phyloP scores from a whole-genome alignment of 495 filamentous ascomycete genomes.

The Penicillium waksmanii region DNA sequence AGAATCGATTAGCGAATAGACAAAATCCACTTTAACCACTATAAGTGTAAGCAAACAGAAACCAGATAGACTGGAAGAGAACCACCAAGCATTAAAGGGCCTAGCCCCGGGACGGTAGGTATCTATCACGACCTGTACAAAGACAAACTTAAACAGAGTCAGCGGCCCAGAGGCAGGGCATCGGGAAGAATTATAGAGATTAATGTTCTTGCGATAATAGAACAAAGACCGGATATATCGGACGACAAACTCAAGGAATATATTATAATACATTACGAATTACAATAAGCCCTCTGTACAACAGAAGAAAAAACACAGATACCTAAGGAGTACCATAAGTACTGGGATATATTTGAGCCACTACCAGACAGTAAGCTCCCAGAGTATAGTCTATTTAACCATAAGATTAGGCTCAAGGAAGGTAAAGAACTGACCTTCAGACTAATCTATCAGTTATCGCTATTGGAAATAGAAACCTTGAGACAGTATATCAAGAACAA shows the following conservation, averaged over 20 bases:
- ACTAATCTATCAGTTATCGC: background rate
- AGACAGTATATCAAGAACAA: constrained; percentile 29
- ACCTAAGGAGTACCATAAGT: constrained; percentile 11
- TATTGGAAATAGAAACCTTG: background rate
- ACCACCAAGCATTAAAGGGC: background rate
- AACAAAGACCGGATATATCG: background rate
- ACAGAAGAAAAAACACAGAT: constrained; percentile 9
- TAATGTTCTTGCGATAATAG: background rate
- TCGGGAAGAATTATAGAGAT: background rate
- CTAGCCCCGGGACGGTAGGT: background rate
- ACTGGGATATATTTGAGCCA: constrained; percentile 7
- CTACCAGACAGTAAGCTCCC: constrained; percentile 1
- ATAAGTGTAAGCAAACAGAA: background rate
- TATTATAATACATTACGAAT: background rate
- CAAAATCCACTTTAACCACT: background rate
- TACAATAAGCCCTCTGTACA: background rate
- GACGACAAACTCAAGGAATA: background rate
- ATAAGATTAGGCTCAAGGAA: background rate
- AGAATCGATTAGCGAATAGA: background rate
- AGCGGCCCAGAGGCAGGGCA: background rate
- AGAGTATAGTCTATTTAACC: constrained; percentile 1
- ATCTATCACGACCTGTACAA: background rate
- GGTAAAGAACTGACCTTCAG: background rate
- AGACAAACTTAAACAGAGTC: background rate
- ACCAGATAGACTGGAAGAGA: background rate